Evolutionary conservation across 768 basidiomycete genomes (phyloP).

Genomic region (Russula virescens): DNA sequence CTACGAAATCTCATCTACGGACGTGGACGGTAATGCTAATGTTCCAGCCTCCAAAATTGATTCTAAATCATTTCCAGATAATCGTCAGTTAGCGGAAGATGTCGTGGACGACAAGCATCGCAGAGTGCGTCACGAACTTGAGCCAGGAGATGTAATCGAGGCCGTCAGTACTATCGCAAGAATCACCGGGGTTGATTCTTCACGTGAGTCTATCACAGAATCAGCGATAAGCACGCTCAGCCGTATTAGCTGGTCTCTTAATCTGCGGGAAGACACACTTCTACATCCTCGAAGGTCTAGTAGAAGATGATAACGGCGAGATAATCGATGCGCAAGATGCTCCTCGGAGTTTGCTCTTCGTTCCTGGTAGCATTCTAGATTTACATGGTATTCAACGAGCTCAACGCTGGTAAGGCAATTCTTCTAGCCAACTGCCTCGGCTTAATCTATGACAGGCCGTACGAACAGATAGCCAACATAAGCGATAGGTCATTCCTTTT

Average conservation of each 20-base stretch:
- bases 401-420: slow-evolving; percentile 62
- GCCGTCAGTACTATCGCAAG: slow-evolving; percentile 82
- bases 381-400: slow-evolving; percentile 75
- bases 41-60: background rate
- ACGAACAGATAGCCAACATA: slow-evolving; percentile 69
- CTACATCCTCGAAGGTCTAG: slow-evolving; percentile 87
- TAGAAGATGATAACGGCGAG: slow-evolving; percentile 82
- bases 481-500: slow-evolving; percentile 85
- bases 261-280: slow-evolving; percentile 82
- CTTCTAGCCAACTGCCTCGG: background rate
- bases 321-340: slow-evolving; percentile 86
- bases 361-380: slow-evolving; percentile 80
- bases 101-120: slow-evolving; percentile 85
- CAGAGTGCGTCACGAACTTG: slow-evolving; percentile 77
- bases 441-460: slow-evolving; percentile 47
- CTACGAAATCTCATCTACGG: slow-evolving; percentile 60
- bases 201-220: slow-evolving; percentile 48
- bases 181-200: slow-evolving; percentile 86
- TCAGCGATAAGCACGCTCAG: background rate
- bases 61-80: slow-evolving; percentile 32
- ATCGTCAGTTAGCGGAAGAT: slow-evolving; percentile 60
- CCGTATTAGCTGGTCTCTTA: slow-evolving; percentile 64
- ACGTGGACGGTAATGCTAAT: slow-evolving; percentile 47
- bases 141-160: slow-evolving; percentile 86
- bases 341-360: slow-evolving; percentile 71